A percentile compares a stretch with the other conserved stretches of the same genome.
phyloP scores from a whole-genome alignment of 1,284 basidiomycete species.

The Melanopsichium pennsylvanicum region DNA sequence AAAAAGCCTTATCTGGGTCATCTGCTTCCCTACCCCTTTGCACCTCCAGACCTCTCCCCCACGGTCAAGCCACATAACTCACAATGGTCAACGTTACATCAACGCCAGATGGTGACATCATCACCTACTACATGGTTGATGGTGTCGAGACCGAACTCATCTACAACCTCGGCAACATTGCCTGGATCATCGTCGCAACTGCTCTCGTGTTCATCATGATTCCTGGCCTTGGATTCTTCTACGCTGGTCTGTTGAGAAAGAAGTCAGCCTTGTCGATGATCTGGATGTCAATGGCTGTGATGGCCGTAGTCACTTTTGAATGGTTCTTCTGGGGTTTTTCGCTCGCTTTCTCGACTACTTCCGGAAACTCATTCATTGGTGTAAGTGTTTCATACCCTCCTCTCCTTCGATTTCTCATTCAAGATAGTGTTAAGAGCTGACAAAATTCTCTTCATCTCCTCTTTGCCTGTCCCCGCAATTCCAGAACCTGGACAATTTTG shows the following conservation, averaged over 20 bases:
- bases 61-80: neutral
- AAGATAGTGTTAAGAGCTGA: neutral
- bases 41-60: neutral
- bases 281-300: constrained; percentile 79
- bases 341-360: constrained; percentile 67
- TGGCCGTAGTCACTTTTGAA: constrained; percentile 79
- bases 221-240: constrained; percentile 77
- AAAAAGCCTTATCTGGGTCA: neutral
- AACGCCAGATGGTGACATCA: constrained; percentile 31
- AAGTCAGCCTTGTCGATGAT: constrained; percentile 96
- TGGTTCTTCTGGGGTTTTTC: constrained; percentile 67
- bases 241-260: constrained; percentile 80
- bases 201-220: constrained; percentile 86
- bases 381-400: constrained; percentile 16
- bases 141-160: constrained; percentile 21
- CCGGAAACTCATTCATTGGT: constrained; percentile 68
- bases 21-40: neutral
- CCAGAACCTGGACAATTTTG: constrained; percentile 76
- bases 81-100: constrained; percentile 46
- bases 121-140: constrained; percentile 13
- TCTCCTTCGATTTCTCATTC: neutral
- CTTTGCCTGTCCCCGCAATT: neutral
- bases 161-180: constrained; percentile 70
- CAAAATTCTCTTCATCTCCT: too few relatives aligned
- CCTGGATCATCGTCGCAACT: constrained; percentile 68